Percentiles rank a stretch among this genome's conserved stretches.
Conservation (phyloP, 805 yeast genomes). For the Candida qinlingensis region DNA sequence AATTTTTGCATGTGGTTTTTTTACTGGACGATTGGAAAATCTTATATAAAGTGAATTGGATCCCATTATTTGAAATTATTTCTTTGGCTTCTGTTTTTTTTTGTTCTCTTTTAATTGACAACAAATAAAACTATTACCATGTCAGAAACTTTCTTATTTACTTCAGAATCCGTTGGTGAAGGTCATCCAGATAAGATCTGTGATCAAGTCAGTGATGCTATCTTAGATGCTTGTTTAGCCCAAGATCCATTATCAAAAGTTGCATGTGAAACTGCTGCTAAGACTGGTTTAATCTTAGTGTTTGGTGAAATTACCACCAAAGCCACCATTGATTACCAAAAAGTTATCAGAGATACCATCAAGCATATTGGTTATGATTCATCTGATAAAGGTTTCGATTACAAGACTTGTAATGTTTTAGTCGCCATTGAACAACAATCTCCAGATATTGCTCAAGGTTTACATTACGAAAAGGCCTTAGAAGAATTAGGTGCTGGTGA, state of each 20-base stretch:
- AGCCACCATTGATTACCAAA: conserved; percentile 93
- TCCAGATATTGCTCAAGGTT: conserved; percentile 98
- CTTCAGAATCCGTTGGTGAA: conserved; percentile 90
- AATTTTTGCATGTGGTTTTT: conserved; percentile 8
- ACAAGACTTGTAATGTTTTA: conserved; percentile 97
- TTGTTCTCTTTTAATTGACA: background rate
- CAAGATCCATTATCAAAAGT: conserved; percentile 97
- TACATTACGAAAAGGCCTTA: conserved; percentile 90
- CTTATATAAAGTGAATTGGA: no score
- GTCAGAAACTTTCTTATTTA: conserved; percentile 51
- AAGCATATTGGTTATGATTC: conserved; percentile 97
- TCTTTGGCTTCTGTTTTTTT: background rate
- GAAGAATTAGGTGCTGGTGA: conserved; percentile 99
- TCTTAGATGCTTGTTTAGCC: conserved; percentile 92
- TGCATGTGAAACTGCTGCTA: conserved; percentile 98
- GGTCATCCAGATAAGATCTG: conserved; percentile 96
- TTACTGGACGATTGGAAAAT: no score
- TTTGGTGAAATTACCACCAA: conserved; percentile 99
- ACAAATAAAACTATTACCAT: background rate
- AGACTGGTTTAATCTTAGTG: conserved; percentile 99
- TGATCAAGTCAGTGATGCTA: conserved; percentile 98
- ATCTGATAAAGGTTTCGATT: conserved; percentile 95
- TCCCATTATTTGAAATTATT: no score
- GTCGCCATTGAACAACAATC: conserved; percentile 99
- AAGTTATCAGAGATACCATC: conserved; percentile 96